Percentiles rank a stretch among this genome's conserved stretches.
Conservation (phyloP, 2,329 filamentous ascomycete species). For the Fusarium coffeatum region DNA sequence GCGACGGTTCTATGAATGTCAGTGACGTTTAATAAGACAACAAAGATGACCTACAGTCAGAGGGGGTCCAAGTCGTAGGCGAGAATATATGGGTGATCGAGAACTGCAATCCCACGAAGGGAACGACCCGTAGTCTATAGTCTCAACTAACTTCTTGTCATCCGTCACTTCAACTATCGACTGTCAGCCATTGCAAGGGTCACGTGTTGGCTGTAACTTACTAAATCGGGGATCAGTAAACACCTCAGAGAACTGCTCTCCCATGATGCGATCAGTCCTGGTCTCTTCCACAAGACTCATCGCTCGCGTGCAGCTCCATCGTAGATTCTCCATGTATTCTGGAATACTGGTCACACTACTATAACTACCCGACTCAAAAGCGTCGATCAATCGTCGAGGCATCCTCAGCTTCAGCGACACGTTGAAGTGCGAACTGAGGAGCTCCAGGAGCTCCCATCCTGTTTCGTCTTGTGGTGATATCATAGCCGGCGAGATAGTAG, state of each 20-base stretch:
- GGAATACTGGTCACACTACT: constrained; percentile 62
- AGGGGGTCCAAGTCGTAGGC: constrained; percentile 62
- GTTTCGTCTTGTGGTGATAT: constrained; percentile 49
- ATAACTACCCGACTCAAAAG: constrained; percentile 64
- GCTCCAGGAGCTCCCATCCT: constrained; percentile 55
- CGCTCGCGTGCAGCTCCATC: constrained; percentile 63
- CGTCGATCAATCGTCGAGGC: constrained; percentile 57
- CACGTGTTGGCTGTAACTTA: constrained; percentile 48
- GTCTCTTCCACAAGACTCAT: constrained; percentile 65
- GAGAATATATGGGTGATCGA: constrained; percentile 55
- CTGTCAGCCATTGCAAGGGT: constrained; percentile 20
- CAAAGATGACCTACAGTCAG: constrained; percentile 58
- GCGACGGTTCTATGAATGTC: constrained; percentile 57
- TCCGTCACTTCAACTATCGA: constrained; percentile 56
- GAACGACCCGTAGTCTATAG: constrained; percentile 65
- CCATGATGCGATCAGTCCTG: constrained; percentile 58
- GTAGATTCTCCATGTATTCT: constrained; percentile 57
- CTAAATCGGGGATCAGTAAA: constrained; percentile 60
- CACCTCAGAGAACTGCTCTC: constrained; percentile 55
- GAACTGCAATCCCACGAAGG: constrained; percentile 58
- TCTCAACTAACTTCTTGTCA: constrained; percentile 54
- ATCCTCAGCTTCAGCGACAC: constrained; percentile 60
- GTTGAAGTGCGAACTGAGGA: constrained; percentile 60
- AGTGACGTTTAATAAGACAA: constrained; percentile 3
- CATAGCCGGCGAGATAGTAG: constrained; percentile 60